phyloP scores from a whole-genome alignment of 2,329 filamentous ascomycete genomes.

The Lecanicillium sp. region DNA sequence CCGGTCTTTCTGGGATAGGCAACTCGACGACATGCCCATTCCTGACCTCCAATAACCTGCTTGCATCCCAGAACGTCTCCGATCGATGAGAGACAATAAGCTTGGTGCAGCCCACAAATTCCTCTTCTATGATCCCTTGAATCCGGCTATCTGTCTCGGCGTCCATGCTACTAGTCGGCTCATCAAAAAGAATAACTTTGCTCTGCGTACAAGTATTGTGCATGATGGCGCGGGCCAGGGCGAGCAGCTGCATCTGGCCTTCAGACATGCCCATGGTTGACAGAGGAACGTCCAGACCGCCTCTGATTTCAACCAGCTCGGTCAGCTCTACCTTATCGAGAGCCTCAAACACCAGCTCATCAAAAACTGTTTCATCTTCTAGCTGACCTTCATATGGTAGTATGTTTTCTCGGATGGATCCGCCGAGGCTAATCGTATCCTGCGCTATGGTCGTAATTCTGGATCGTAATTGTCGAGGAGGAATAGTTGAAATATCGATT shows the following conservation, averaged over 20 bases:
- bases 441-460: constrained; percentile 9
- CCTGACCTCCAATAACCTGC: constrained; percentile 7
- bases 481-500: constrained; percentile 3
- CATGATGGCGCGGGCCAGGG: constrained; percentile 1
- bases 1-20: too few relatives aligned
- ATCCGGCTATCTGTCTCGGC: background rate
- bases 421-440: constrained; percentile 4
- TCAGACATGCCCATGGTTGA: constrained; percentile 22
- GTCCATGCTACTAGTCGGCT: background rate
- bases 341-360: constrained; percentile 17
- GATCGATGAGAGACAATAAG: background rate
- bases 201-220: constrained; percentile 9
- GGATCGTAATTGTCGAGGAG: background rate
- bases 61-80: too few relatives aligned
- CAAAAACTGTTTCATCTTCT: too few relatives aligned
- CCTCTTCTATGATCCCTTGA: background rate
- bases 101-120: background rate
- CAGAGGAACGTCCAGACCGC: constrained; percentile 25
- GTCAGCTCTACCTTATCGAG: constrained; percentile 33
- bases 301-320: constrained; percentile 23
- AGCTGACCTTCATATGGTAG: background rate
- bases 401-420: constrained; percentile 2
- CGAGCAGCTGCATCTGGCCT: constrained; percentile 3
- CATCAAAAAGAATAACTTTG: background rate
- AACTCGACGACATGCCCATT: constrained; percentile 4